Evolutionary conservation across 2,329 filamentous ascomycete genomes (phyloP), one percentile per base, ranked within the genome.

Genomic region (Parafenestella ontariensis): DNA sequence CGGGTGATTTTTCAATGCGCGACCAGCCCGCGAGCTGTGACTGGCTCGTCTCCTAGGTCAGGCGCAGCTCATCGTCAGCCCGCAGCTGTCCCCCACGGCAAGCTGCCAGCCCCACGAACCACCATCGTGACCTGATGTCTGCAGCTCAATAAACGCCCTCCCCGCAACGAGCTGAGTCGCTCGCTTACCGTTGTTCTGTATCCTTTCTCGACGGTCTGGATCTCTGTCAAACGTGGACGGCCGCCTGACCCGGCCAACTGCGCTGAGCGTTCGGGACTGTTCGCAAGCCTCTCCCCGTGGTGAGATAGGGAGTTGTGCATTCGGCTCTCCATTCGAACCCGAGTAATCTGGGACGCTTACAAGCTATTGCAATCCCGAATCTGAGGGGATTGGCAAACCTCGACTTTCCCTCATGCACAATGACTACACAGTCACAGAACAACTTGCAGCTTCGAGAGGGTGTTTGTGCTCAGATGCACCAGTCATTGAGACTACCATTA

Each of bases 41-140:
- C 55, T 68, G 63, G 65, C 56, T 58, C 59, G 58, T 28, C 60
- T 58, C 21, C 10, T 15, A 28, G 49, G 58, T 62, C 60, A 59
- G 48, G 47, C 46, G 52, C 49, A 44, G n/a, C 45, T 42, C 29
- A 17, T 44, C 52, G 40, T 52, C 46, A 55, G 39, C 56, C 43
- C 39, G 52, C 55, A 52, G 48, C 17, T 39, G 36, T 33, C 41
- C 43, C 48, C 33, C 49, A 43, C 52, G 31, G 33, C 52, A 11
- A n/a, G 37, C 31, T 21, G 13, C 7, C 17, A 33, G n/a, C 34
- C 34, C 34, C 46, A 21, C 41, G 49, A 45, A 46, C 44, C 39
- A 36, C 48, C 53, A 45, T 53, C 46, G 49, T 56, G 49, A 53
- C 54, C 23, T 9, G 5, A 5, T 26, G 5, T 41, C 24, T 34